Evolutionary conservation across 1,284 basidiomycete genomes (phyloP), one percentile per base, ranked within the genome.

Genomic region (Calocybe gambosa): DNA sequence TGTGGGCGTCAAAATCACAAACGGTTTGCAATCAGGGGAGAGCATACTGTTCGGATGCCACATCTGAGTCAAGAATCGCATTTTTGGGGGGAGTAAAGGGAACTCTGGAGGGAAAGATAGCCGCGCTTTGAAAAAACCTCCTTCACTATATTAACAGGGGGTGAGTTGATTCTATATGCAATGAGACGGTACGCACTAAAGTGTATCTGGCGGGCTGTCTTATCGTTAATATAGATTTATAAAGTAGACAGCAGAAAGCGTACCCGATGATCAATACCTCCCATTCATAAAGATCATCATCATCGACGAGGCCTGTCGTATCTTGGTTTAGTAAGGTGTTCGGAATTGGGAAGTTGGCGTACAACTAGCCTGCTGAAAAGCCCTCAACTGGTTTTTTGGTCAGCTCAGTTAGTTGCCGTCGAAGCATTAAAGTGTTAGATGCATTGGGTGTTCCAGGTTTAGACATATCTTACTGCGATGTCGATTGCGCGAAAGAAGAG

Each of bases 21-120:
- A 26, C n/a, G 33, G 23, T 26, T 28, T 31, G 5, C 23, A 28
- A 16, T 34, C 13, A 23, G 38, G 39, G 38, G 31, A 39, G 49
- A 29, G 37, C 35, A 65, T 54, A 95, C 94, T 91, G 67, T 97
- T 99, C 10, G 96, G 95, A 69, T 99, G 95, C 95, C 95, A 98
- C 94, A 99, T 98, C 50, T 84, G 83, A 4, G 93, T 93, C 53
- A 89, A 78, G 64, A 99, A 99, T 46, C 82, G 82, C 91, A 99
- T 93, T 80, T 90, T 95, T 31, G 95, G 95, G 15, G 95, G 95
- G 31, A 85, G 72, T 43, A 97, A 69, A 15, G 95, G 95, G 64
- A 87, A 99, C 64, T 96, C 92, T 23, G 80, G 70, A 16, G 93
- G 93, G 68, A 97, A 97, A 5, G 82, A 77, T 52, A 97, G 69